Conservation (phyloP, 108 stramenopile genomes). For the Skeletonema marinoi region DNA sequence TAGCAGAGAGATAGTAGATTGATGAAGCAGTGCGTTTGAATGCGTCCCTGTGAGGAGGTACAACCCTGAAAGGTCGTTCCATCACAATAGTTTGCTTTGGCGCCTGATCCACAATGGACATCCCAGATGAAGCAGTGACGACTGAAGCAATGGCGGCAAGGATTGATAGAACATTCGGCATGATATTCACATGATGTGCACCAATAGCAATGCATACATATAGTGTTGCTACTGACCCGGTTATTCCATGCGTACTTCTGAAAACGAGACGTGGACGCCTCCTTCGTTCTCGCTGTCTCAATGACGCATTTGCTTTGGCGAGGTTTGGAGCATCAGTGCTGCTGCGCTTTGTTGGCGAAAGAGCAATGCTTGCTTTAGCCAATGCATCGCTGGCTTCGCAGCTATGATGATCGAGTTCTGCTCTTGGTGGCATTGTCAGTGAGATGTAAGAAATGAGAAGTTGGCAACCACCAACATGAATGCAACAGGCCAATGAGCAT, state of each 20-base stretch:
- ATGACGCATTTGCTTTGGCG: background rate
- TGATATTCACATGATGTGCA: background rate
- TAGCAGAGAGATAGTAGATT: constrained; percentile 21
- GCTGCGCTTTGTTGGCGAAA: background rate
- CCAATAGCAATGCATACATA: constrained; percentile 13
- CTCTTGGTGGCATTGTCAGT: constrained; percentile 1
- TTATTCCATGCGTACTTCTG: constrained; percentile 7
- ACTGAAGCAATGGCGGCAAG: constrained; percentile 10
- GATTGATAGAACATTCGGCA: background rate
- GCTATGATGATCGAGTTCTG: background rate
- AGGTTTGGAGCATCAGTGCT: background rate
- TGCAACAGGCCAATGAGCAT: too few species aligned
- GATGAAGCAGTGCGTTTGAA: constrained; percentile 31
- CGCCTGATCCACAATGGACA: constrained; percentile 16
- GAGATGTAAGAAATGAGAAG: too few species aligned
- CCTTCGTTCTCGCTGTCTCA: background rate
- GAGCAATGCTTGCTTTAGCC: background rate
- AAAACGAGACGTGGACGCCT: constrained; percentile 7
- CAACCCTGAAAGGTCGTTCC: constrained; percentile 6
- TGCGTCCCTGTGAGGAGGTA: constrained; percentile 46
- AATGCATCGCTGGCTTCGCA: background rate
- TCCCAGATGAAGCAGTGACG: constrained; percentile 19
- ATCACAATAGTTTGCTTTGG: constrained; percentile 24
- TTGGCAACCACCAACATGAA: too few species aligned
- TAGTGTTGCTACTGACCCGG: constrained; percentile 7